A percentile compares a stretch with the other conserved stretches of the same genome.
These are phyloP conservation scores for Pichia norvegensis DNA, from an alignment of 1,139 yeast species.

Conservation along the genomic window DNA sequence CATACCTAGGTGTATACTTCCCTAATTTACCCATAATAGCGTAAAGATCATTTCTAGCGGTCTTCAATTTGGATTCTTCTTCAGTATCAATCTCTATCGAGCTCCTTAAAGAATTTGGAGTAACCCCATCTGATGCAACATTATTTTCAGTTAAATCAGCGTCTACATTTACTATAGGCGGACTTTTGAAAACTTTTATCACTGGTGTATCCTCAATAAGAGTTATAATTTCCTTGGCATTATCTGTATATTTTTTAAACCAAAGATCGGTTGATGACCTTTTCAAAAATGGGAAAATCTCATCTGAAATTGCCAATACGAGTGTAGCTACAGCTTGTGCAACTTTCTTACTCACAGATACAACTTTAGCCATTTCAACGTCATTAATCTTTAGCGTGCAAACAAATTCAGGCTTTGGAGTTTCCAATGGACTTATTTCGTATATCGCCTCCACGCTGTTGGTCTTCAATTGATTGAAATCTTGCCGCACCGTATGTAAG, in stretches of 20 bases:
- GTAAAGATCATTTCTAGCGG: conserved; percentile 10
- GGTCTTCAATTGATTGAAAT: conserved; percentile 9
- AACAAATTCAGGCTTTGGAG: conserved; percentile 5
- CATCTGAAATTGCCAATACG: conserved; percentile 8
- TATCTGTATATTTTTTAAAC: conserved; percentile 7
- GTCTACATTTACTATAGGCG: neutral
- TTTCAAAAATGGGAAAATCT: conserved; percentile 3
- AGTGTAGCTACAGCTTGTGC: conserved; percentile 15
- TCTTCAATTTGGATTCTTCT: neutral
- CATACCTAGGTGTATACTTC: conserved; percentile 8
- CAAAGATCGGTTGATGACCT: conserved; percentile 6
- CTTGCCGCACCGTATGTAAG: conserved; percentile 11
- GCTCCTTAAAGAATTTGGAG: neutral
- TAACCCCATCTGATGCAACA: neutral
- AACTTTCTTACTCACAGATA: conserved; percentile 13
- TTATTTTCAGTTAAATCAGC: neutral
- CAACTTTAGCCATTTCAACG: neutral
- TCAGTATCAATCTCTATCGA: neutral
- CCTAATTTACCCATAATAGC: conserved; percentile 7
- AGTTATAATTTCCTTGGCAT: neutral
- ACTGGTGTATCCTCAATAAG: neutral
- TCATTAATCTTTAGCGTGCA: conserved; percentile 5
- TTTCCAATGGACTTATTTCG: conserved; percentile 2
- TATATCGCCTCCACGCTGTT: conserved; percentile 1
- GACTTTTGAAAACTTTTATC: neutral